Evolutionary conservation across 176 grass and related monocot genomes (phyloP).

Genomic region (Pharus latifolius): DNA sequence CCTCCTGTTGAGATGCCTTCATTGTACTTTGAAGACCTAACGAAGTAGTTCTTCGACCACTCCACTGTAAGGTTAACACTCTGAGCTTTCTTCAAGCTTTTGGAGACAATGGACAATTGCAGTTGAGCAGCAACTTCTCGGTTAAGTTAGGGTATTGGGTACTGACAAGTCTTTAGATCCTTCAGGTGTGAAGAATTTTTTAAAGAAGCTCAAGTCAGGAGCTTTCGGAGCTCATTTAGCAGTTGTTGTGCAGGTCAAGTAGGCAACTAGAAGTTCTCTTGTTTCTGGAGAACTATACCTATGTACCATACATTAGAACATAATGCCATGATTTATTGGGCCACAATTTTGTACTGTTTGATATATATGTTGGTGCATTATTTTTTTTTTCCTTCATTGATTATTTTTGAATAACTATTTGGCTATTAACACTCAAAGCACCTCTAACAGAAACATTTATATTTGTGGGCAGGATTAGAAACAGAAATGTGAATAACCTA

Average conservation of each 20-base stretch:
- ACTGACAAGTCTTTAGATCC: slow-evolving; percentile 12
- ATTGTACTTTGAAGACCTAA: slow-evolving; percentile 32
- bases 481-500: no score
- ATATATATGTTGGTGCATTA: not conserved
- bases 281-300: slow-evolving; percentile 25
- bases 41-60: slow-evolving; percentile 23
- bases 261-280: slow-evolving; percentile 15
- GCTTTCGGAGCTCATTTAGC: slow-evolving; percentile 8
- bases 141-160: slow-evolving; percentile 13
- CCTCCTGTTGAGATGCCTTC: slow-evolving; percentile 44
- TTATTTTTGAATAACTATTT: not conserved
- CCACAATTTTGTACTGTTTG: slow-evolving; percentile 25
- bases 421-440: not conserved
- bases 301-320: slow-evolving; percentile 36
- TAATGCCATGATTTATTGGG: slow-evolving; percentile 8
- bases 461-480: not conserved
- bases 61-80: slow-evolving; percentile 22
- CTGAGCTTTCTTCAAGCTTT: slow-evolving; percentile 23
- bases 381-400: not conserved
- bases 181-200: no score
- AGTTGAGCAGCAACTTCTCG: slow-evolving; percentile 4
- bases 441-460: not conserved
- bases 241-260: not conserved
- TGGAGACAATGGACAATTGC: slow-evolving; percentile 6
- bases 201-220: not conserved